Evolutionary conservation across 768 basidiomycete species (phyloP), one percentile per base, ranked within the genome.

Genomic region (Rhodocollybia butyracea): DNA sequence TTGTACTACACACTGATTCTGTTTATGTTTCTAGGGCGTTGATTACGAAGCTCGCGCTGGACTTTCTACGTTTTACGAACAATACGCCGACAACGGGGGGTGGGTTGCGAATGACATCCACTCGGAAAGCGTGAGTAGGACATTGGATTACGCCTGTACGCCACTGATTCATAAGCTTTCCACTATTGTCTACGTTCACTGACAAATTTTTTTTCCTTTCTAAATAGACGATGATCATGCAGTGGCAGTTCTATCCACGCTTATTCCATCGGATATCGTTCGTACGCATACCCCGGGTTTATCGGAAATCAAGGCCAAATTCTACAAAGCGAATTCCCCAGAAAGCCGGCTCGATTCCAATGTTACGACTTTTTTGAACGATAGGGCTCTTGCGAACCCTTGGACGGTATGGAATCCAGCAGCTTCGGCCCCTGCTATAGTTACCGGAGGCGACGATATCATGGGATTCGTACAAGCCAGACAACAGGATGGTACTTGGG

Each of bases 381-480:
- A 79, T n/a, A 79, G 91, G 10, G 76, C 87, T 0, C 71, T 79
- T 64, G 66, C 68, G 2, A 75, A 73, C 10, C 83, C 88, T 0
- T 86, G 84, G 64, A 79, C 77, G 0, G 68, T 93, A 12, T 94
- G 80, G 73, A 93, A 92, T 61, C 51, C 19, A 48, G 32, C 4
- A 22, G 53, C 52, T 2, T 55, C 57, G 2, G 27, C 39, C 15
- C 45, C 45, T 8, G 52, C 53, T 47, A 3, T 30, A 40, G 13
- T 19, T 19, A 55, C 39, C 17, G 53, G 46, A 22, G 53, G 46
- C 12, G 57, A 51, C 2, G 55, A 73, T 12, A 72, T 70, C 1
- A 89, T 86, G 0, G 86, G 87, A 1, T 92, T 92, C 64, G 91
- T 94, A 87, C 89, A 92, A 63, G 90, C 89, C 1, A 76, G 86